Base-by-base conservation (phyloP, 2,329 filamentous ascomycete genomes). In the Neocatenulostroma microsporum region DNA sequence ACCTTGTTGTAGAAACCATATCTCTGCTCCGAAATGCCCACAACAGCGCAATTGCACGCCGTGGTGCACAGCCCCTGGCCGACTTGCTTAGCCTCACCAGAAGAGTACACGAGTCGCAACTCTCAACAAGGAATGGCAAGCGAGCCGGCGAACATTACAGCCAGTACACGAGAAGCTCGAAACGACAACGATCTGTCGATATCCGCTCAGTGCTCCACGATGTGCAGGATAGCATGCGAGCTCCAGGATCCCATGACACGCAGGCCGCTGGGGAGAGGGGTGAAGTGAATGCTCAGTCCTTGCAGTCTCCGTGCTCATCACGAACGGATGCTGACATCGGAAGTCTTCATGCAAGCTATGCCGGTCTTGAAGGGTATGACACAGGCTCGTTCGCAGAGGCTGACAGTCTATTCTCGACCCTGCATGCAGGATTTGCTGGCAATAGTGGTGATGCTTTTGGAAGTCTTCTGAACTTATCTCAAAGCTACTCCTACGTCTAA, bases 21-120 rank as follows among this genome's bases (percentile, higher is more conserved):
- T 7, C 17, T 6, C 19, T 33, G 10, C 33, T 41, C 10, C 13
- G 24, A 13, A 17, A 27, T 3, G 38, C 25, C 4, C 21, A 28
- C 10, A 41, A 37, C 11, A 41, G 38, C 34, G 37, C 32, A 24
- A 37, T 41, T 13, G 38, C 38, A 14, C 37, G 28, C 20, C 33
- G 38, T 18, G 34, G 38, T 3, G 28, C 36, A 14, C 21, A 20
- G 8, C 26, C 37, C 11, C 14, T 41, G 15, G 26, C 33, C 5
- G 34, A 14, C 9, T 17, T 31, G 6, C 14, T 31, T 10, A 14
- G 14, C 7, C 9, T 15, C 7, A 15, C 14, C 8, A 8, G 14
- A 7, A 13, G 9, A 7, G 7, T 15, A 7, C 9, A 14, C 9
- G 26, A 8, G 7, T 7, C 8, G 9, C 9, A 13, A 15, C 9